phyloP scores from a whole-genome alignment of 2,329 filamentous ascomycete genomes.

The Aquanectria penicillioides region DNA sequence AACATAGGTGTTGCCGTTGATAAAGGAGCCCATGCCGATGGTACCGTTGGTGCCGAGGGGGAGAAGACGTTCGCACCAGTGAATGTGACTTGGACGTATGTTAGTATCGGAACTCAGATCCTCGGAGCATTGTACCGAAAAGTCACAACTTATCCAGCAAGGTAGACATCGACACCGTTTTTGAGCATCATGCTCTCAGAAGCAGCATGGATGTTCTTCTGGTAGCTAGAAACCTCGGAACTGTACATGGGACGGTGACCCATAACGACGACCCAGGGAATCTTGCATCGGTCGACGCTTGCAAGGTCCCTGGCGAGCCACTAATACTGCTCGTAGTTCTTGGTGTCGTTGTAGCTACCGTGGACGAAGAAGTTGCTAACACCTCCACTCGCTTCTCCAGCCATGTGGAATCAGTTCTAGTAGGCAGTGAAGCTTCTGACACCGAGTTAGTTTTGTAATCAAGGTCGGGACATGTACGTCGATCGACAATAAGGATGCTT shows the following conservation, averaged over 20 bases:
- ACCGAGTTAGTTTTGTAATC: not conserved
- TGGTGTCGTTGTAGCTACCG: slow-evolving; percentile 50
- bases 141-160: slow-evolving; percentile 32
- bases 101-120: not conserved
- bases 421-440: slow-evolving; percentile 57
- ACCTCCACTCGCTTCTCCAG: slow-evolving; percentile 56
- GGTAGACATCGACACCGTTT: slow-evolving; percentile 57
- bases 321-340: slow-evolving; percentile 57
- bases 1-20: slow-evolving; percentile 59
- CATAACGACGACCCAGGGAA: slow-evolving; percentile 60
- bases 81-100: slow-evolving; percentile 22
- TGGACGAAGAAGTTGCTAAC: slow-evolving; percentile 63
- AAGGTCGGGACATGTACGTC: too few relatives aligned
- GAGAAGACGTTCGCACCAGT: slow-evolving; percentile 38
- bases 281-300: slow-evolving; percentile 55
- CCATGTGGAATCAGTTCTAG: slow-evolving; percentile 62
- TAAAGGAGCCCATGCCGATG: slow-evolving; percentile 52
- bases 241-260: slow-evolving; percentile 61
- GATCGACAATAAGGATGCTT: too few relatives aligned
- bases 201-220: slow-evolving; percentile 53
- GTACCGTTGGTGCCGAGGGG: slow-evolving; percentile 43
- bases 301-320: slow-evolving; percentile 58
- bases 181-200: slow-evolving; percentile 57
- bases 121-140: not conserved
- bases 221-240: slow-evolving; percentile 55